Percentiles rank a stretch among this genome's conserved stretches.
These are phyloP conservation scores for Paramecium sexaurelia DNA, from an alignment of 73 alveolate genomes.

Conservation along the genomic window DNA sequence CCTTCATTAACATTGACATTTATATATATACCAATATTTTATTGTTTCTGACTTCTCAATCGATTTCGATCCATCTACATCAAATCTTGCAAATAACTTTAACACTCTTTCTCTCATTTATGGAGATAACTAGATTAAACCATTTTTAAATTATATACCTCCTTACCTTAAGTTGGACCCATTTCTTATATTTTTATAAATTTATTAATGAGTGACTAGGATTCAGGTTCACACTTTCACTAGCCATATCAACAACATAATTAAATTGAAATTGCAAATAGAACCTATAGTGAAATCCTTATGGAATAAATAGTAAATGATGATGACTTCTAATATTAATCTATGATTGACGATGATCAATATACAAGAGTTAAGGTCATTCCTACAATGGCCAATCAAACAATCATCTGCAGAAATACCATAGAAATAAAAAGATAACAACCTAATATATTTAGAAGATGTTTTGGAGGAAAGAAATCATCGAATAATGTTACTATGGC, in stretches of 20 bases:
- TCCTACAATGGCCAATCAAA: not conserved
- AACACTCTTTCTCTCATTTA: constrained; percentile 47
- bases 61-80: constrained; percentile 66
- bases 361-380: not conserved
- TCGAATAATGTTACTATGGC: not conserved
- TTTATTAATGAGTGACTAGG: constrained; percentile 22
- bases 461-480: not conserved
- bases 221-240: not conserved
- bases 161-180: constrained; percentile 58
- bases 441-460: not conserved
- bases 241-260: not conserved
- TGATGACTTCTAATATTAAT: not conserved
- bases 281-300: not conserved
- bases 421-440: not conserved
- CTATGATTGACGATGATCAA: constrained; percentile 4
- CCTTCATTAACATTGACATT: constrained; percentile 9
- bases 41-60: constrained; percentile 65
- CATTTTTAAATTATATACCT: not conserved
- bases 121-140: constrained; percentile 52
- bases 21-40: constrained; percentile 59
- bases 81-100: constrained; percentile 49
- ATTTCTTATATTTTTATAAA: constrained; percentile 7
- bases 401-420: not conserved
- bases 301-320: not conserved
- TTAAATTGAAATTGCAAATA: not conserved